Evolutionary conservation across 2,329 filamentous ascomycete species (phyloP), one percentile per base, ranked within the genome.

Genomic region (Cladosporium sp.): DNA sequence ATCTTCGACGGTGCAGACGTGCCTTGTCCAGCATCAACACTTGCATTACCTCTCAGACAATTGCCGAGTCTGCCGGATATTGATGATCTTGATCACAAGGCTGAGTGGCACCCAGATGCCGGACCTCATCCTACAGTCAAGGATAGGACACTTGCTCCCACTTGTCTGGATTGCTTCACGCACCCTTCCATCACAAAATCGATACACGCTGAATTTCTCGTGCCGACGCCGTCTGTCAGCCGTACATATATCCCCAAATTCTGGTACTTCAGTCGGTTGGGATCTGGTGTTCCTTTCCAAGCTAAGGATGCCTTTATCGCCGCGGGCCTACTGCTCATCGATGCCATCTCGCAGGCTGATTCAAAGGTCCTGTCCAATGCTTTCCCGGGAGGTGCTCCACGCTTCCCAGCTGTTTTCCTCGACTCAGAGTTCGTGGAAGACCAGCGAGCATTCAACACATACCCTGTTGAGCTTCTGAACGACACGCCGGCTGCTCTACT

Each of bases 371-470:
- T 76, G 1, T 40, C 62, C 1, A 55, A 3, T 67, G 70, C 0
- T 75, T 73, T 38, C 65, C 67, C 14, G 64, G 66, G 1, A 2
- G 39, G 6, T 2, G 65, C 68, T 39, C 5, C 42, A 11, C 42
- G 73, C n/a, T 75, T 70, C 54, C 71, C 74, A 6, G 50, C 67
- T 12, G 14, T 74, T 0, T 72, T 69, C 50, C 69, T 75, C 8
- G 71, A 74, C 42, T 65, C 64, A 2, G 66, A 71, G 1, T 74
- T 73, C 25, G 56, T 74, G 3, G 61, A 67, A 1, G 36, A 11
- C 1, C 51, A 1, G 58, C 61, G 2, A 56, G 64, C 5, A n/a
- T 15, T 64, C 19, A 54, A 62, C 4, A n/a, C 52, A 3, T 25
- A 71, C 3, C 37, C 57, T 20, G 25, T 37, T 6, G 28, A 7